Base-by-base conservation (phyloP, 2,329 filamentous ascomycete genomes). In the Hirsutella minnesotensis region DNA sequence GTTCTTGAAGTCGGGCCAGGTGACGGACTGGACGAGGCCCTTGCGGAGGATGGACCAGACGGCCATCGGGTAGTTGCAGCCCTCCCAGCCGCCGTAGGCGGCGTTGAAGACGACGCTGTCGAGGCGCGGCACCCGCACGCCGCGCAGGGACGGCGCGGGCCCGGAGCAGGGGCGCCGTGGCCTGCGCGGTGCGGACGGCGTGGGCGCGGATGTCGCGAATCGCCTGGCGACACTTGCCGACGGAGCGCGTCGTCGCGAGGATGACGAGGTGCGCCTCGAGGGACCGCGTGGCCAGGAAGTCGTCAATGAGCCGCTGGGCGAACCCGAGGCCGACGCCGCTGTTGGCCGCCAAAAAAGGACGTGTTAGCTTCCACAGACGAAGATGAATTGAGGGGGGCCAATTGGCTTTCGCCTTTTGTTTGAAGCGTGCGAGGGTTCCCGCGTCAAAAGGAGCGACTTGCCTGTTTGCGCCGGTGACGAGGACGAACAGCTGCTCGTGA, bases 381-480 rank as follows among this genome's bases (percentile, higher is more conserved):
- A n/a, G n/a, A n/a, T n/a, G n/a, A n/a, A n/a, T n/a, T n/a, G n/a
- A n/a, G n/a, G n/a, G n/a, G n/a, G n/a, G n/a, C n/a, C n/a, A n/a
- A n/a, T n/a, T n/a, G n/a, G n/a, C n/a, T n/a, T n/a, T n/a, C n/a
- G n/a, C n/a, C n/a, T n/a, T n/a, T n/a, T n/a, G n/a, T n/a, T n/a
- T n/a, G n/a, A n/a, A n/a, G n/a, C n/a, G n/a, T n/a, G n/a, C n/a
- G n/a, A n/a, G n/a, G n/a, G n/a, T n/a, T n/a, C n/a, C n/a, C 24
- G 24, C 24, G 24, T 27, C 7, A 27, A 27, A 12, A 27, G 24
- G 12, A 27, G 19, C 41, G 18, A 47, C 56, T 44, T 72, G 89
- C 87, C 86, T 89, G 63, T 94, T 94, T 30, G 86, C 85, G 42
- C 87, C 87, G 0, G 87, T 94, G 34, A 95, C 77, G 33, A 95